These are phyloP conservation scores for Xylona heveae DNA, from an alignment of 495 filamentous ascomycete species.

Conservation along the genomic window DNA sequence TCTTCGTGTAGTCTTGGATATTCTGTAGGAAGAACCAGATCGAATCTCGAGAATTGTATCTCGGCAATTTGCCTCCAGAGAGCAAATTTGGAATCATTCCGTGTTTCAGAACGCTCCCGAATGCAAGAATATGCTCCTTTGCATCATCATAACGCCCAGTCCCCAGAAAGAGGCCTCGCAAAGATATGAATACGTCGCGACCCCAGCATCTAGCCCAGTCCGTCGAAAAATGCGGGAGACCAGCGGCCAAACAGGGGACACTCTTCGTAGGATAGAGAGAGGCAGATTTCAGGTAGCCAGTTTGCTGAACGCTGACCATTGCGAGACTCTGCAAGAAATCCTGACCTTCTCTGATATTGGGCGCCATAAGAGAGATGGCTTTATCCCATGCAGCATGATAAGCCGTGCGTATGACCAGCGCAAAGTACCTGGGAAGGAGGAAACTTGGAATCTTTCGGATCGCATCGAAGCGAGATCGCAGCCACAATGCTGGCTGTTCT, in stretches of 20 bases:
- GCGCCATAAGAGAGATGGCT: conserved; percentile 53
- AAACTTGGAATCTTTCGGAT: conserved; percentile 72
- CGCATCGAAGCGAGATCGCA: conserved; percentile 63
- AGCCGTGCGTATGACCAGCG: conserved; percentile 64
- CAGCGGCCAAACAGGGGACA: conserved; percentile 78
- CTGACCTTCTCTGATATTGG: conserved; percentile 57
- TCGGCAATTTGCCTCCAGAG: conserved; percentile 60
- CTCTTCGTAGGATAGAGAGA: conserved; percentile 71
- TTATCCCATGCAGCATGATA: conserved; percentile 68
- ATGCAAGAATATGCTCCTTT: conserved; percentile 83
- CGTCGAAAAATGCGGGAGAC: conserved; percentile 82
- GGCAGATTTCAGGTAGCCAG: conserved; percentile 68
- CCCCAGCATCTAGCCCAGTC: conserved; percentile 97
- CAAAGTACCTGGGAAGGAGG: conserved; percentile 82
- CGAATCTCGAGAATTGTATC: conserved; percentile 94
- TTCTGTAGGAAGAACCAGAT: conserved; percentile 94
- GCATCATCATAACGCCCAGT: conserved; percentile 78
- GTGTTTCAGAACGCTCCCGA: conserved; percentile 92
- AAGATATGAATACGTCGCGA: conserved; percentile 87
- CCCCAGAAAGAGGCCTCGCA: conserved; percentile 71
- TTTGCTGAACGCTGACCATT: conserved; percentile 79
- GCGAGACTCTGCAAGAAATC: conserved; percentile 67
- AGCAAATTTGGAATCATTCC: conserved; percentile 97
- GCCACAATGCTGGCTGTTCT: conserved; percentile 46
- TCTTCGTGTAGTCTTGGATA: conserved; percentile 79